Evolutionary conservation across 2,329 filamentous ascomycete genomes (phyloP).

Genomic region (Pleomassaria siparia): DNA sequence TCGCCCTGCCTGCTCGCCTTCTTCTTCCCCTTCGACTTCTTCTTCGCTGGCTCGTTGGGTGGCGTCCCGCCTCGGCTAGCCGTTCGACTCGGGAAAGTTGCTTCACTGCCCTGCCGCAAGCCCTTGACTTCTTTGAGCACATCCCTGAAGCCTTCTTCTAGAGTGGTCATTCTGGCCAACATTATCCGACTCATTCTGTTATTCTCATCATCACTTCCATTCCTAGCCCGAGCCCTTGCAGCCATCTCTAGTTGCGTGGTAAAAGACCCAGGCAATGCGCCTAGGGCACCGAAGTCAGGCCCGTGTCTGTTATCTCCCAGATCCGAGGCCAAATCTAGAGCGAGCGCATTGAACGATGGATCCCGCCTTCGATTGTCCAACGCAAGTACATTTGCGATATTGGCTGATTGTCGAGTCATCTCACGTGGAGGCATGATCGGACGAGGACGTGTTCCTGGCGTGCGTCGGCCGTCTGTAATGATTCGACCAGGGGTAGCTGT

Average conservation of each 20-base stretch:
- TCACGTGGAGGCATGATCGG: constrained; percentile 49
- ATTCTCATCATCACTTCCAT: constrained; percentile 35
- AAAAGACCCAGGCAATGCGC: constrained; percentile 72
- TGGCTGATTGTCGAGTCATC: constrained; percentile 60
- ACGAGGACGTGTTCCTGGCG: constrained; percentile 43
- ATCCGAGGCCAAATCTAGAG: constrained; percentile 72
- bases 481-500: constrained; percentile 37
- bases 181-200: constrained; percentile 68
- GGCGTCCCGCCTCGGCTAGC: constrained; percentile 32
- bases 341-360: constrained; percentile 65
- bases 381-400: constrained; percentile 56
- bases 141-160: constrained; percentile 88
- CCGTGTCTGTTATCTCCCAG: constrained; percentile 63
- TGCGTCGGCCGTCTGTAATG: constrained; percentile 37
- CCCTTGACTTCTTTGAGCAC: constrained; percentile 80
- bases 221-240: constrained; percentile 26
- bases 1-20: constrained; percentile 19
- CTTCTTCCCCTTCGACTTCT: constrained; percentile 36
- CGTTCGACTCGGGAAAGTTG: constrained; percentile 18
- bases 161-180: constrained; percentile 85
- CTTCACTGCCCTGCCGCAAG: constrained; percentile 48
- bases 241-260: constrained; percentile 63
- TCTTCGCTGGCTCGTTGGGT: constrained; percentile 24
- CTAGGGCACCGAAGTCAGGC: constrained; percentile 62
- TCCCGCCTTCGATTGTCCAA: constrained; percentile 50